Conservation (phyloP, 139 green algal genomes). For the Deuterostichococcus epilithicus region DNA sequence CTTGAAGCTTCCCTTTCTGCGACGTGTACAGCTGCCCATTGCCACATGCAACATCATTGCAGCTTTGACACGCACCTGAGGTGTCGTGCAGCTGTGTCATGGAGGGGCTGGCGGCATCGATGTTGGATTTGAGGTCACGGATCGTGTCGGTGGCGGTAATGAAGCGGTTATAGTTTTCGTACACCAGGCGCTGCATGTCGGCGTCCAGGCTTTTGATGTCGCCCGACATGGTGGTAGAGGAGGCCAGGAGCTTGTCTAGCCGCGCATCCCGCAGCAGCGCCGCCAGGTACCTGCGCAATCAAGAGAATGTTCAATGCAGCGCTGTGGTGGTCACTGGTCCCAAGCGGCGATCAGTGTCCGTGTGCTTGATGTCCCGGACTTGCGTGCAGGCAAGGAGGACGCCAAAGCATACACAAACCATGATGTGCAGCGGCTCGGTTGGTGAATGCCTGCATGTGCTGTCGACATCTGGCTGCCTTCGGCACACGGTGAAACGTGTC, state of each 20-base stretch:
- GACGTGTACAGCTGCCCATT: too few relatives aligned
- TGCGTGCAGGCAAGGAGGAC: not conserved
- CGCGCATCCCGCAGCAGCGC: conserved; percentile 46
- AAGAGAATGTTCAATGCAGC: not conserved
- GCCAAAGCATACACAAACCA: not conserved
- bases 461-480: conserved; percentile 42
- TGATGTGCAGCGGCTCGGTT: not conserved
- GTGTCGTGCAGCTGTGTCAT: conserved; percentile 62
- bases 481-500: not conserved
- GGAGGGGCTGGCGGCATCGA: conserved; percentile 64
- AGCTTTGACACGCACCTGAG: conserved; percentile 36
- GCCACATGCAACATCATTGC: not conserved
- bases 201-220: conserved; percentile 91
- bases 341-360: too few relatives aligned
- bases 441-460: conserved; percentile 50
- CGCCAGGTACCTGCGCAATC: conserved; percentile 12
- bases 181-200: conserved; percentile 97
- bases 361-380: not conserved
- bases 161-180: conserved; percentile 99
- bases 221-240: conserved; percentile 72
- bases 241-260: conserved; percentile 67
- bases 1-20: not conserved
- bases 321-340: too few relatives aligned
- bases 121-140: conserved; percentile 54
- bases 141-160: conserved; percentile 97